Evolutionary conservation across 805 yeast species (phyloP).

Genomic region (Monosporozyma unispora): DNA sequence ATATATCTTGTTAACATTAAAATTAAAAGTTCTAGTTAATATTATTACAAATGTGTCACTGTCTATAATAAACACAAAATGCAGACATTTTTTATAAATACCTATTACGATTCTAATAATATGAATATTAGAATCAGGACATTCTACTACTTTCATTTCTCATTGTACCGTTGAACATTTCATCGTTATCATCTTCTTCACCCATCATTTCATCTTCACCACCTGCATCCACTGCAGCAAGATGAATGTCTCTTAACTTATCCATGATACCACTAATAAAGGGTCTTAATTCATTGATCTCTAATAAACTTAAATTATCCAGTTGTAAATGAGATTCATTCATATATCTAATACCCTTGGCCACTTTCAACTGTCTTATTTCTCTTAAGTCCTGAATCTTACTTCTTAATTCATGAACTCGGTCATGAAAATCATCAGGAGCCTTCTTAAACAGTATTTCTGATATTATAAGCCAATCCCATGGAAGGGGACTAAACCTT

Average conservation of each 20-base stretch:
- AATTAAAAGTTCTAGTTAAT: too few species aligned
- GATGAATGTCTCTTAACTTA: slow-evolving; percentile 47
- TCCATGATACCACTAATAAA: slow-evolving; percentile 76
- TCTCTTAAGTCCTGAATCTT: slow-evolving; percentile 78
- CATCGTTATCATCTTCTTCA: slow-evolving; percentile 5
- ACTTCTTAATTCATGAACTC: slow-evolving; percentile 60
- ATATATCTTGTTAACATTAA: background rate
- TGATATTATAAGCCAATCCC: slow-evolving; percentile 81
- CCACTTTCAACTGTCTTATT: slow-evolving; percentile 67
- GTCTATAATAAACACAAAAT: background rate
- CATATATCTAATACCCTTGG: slow-evolving; percentile 67
- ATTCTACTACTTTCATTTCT: slow-evolving; percentile 4
- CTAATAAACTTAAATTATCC: slow-evolving; percentile 74
- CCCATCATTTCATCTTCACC: slow-evolving; percentile 1
- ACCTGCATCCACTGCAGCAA: slow-evolving; percentile 8
- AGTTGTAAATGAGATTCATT: slow-evolving; percentile 78
- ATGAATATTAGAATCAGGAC: too few species aligned
- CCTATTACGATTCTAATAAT: too few species aligned
- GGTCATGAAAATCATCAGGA: slow-evolving; percentile 67
- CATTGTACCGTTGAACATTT: slow-evolving; percentile 4
- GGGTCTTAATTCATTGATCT: slow-evolving; percentile 82
- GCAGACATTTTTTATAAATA: too few species aligned
- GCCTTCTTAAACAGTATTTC: slow-evolving; percentile 60
- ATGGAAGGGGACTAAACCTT: slow-evolving; percentile 65
- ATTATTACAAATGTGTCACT: background rate